Evolutionary conservation across 2,329 filamentous ascomycete species (phyloP).

Genomic region (Hypoxylon sp.): DNA sequence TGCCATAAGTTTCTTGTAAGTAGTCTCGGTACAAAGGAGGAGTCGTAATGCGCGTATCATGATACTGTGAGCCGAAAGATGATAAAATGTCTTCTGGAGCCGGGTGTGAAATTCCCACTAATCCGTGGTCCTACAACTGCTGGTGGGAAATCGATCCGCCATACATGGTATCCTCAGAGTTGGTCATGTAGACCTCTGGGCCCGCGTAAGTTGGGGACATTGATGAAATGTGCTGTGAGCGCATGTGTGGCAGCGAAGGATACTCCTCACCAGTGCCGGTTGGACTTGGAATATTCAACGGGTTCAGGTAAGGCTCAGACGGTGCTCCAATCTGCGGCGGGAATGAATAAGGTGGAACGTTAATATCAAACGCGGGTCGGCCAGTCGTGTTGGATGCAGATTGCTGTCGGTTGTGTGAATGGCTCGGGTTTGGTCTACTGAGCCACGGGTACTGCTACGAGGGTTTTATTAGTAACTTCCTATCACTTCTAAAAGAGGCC

Average conservation of each 20-base stretch:
- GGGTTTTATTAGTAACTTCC: constrained; percentile 23
- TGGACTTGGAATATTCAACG: constrained; percentile 28
- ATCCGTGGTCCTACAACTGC: constrained; percentile 43
- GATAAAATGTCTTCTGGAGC: not conserved
- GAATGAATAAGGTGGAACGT: constrained; percentile 31
- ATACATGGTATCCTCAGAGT: constrained; percentile 34
- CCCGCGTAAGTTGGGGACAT: constrained; percentile 44
- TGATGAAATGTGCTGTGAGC: constrained; percentile 29
- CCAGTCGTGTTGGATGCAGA: constrained; percentile 27
- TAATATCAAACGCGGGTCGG: constrained; percentile 34
- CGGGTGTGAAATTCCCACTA: constrained; percentile 20
- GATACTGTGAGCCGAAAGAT: not conserved
- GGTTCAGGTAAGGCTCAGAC: constrained; percentile 41
- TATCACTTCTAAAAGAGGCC: not conserved
- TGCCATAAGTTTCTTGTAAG: not conserved
- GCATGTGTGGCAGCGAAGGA: constrained; percentile 42
- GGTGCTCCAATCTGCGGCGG: constrained; percentile 35
- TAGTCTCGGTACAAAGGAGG: not conserved
- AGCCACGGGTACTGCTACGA: constrained; percentile 42
- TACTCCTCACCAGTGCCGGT: constrained; percentile 35
- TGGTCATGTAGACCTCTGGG: constrained; percentile 43
- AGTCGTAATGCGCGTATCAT: not conserved
- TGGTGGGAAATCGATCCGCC: constrained; percentile 46
- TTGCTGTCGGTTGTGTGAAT: constrained; percentile 38
- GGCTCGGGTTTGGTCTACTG: constrained; percentile 27